These are phyloP conservation scores for Novakomyces olei DNA, from an alignment of 805 yeast genomes.

Conservation along the genomic window DNA sequence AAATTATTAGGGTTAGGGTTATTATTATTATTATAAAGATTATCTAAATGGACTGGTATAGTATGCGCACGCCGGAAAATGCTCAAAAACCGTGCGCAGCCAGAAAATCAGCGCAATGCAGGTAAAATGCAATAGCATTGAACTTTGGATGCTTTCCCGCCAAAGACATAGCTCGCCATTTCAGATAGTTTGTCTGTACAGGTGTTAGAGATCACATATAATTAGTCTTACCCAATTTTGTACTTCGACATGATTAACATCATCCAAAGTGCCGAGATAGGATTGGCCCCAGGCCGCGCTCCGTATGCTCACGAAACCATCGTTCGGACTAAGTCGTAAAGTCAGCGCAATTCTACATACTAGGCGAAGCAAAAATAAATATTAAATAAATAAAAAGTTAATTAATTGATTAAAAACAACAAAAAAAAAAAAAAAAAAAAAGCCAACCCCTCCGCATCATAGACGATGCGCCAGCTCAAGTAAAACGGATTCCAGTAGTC, in stretches of 20 bases:
- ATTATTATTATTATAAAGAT: too few relatives aligned
- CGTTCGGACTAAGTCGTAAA: too few relatives aligned
- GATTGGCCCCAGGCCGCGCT: conserved; percentile 70
- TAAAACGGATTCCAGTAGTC: conserved; percentile 37
- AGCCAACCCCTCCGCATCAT: conserved; percentile 21
- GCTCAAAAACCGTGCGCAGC: conserved; percentile 35
- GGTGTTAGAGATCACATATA: conserved; percentile 22
- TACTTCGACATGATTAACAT: conserved; percentile 67
- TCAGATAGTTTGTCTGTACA: too few relatives aligned
- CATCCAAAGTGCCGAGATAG: conserved; percentile 55
- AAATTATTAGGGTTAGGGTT: too few relatives aligned
- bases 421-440: too few relatives aligned
- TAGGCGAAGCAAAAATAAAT: too few relatives aligned
- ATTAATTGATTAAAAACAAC: too few relatives aligned
- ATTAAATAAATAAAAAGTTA: too few relatives aligned
- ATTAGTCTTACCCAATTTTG: conserved; percentile 56
- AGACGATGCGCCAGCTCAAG: conserved; percentile 42
- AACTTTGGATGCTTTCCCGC: conserved; percentile 11
- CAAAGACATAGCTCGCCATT: conserved; percentile 14
- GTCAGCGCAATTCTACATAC: too few relatives aligned
- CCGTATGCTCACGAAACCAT: conserved; percentile 62
- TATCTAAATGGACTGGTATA: too few relatives aligned
- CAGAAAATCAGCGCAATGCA: conserved; percentile 42
- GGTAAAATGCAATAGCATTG: conserved; percentile 4
- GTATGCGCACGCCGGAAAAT: too few relatives aligned